These are phyloP conservation scores for Cryptococcus sp. DNA, from an alignment of 1,284 basidiomycete species.

Conservation along the genomic window DNA sequence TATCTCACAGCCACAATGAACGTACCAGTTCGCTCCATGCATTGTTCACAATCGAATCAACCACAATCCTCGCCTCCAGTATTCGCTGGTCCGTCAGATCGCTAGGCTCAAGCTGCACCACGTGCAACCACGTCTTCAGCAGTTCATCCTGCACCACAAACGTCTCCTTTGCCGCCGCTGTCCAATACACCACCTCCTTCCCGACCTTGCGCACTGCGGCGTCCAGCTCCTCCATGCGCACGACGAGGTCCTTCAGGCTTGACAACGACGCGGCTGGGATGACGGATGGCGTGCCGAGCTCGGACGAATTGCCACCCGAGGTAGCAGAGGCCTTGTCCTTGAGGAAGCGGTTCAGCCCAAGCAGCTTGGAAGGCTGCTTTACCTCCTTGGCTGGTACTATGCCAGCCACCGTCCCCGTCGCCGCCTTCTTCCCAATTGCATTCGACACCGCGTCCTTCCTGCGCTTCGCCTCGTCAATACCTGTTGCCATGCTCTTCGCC, in stretches of 20 bases:
- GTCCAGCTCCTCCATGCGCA: conserved; percentile 36
- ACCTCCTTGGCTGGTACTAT: conserved; percentile 3
- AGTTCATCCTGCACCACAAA: conserved; percentile 33
- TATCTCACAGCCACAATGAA: no score
- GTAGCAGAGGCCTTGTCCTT: conserved; percentile 33
- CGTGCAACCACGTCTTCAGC: conserved; percentile 32
- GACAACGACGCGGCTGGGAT: conserved; percentile 25
- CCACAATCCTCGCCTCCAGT: conserved; percentile 37
- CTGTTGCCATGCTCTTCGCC: conserved; percentile 73
- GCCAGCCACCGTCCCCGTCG: not conserved
- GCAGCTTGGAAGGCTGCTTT: conserved; percentile 10
- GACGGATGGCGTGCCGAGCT: conserved; percentile 9
- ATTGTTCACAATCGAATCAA: conserved; percentile 33
- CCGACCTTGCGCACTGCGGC: conserved; percentile 39
- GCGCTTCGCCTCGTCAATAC: conserved; percentile 81
- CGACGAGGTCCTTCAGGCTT: conserved; percentile 32
- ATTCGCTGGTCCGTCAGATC: conserved; percentile 41
- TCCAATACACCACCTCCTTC: conserved; percentile 43
- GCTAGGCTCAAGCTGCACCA: conserved; percentile 40
- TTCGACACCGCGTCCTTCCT: conserved; percentile 75
- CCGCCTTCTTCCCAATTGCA: conserved; percentile 34
- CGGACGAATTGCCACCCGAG: conserved; percentile 2
- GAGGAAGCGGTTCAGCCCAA: conserved; percentile 41
- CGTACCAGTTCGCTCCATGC: conserved; percentile 43
- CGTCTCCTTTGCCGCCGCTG: conserved; percentile 34